phyloP scores from a whole-genome alignment of 495 filamentous ascomycete genomes.

The Lindgomyces ingoldianus region DNA sequence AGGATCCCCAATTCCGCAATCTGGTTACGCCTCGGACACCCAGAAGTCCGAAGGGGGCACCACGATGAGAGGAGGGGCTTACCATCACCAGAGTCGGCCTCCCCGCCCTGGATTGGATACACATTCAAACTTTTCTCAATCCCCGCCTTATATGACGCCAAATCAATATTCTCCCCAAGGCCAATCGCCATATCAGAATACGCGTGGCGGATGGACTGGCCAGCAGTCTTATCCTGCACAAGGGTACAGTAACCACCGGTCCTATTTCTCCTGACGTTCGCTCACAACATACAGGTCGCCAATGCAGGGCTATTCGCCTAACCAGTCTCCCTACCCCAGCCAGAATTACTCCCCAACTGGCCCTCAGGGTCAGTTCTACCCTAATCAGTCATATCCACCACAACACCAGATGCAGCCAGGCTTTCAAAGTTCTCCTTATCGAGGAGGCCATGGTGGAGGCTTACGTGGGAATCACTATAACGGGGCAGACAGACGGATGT shows the following conservation, averaged over 20 bases:
- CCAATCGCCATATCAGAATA: conserved; percentile 62
- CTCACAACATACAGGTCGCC: conserved; percentile 41
- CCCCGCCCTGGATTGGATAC: conserved; percentile 31
- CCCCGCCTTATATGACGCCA: conserved; percentile 38
- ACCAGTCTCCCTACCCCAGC: conserved; percentile 55
- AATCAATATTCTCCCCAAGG: conserved; percentile 54
- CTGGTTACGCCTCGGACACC: conserved; percentile 23
- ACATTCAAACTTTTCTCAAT: conserved; percentile 34
- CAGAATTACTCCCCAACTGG: conserved; percentile 51
- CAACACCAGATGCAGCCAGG: conserved; percentile 55
- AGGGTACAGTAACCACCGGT: conserved; percentile 53
- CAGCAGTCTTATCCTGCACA: conserved; percentile 51
- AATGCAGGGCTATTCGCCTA: conserved; percentile 43
- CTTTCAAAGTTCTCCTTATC: conserved; percentile 53
- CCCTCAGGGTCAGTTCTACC: conserved; percentile 56
- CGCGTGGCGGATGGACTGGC: conserved; percentile 60
- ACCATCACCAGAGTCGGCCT: conserved; percentile 24
- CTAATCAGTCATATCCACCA: conserved; percentile 56
- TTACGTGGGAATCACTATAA: conserved; percentile 57
- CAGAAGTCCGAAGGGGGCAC: conserved; percentile 23
- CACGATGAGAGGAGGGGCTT: conserved; percentile 36
- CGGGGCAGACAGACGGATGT: conserved; percentile 55
- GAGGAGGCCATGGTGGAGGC: conserved; percentile 54
- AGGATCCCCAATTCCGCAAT: conserved; percentile 17
- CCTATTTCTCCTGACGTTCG: neutral